Evolutionary conservation across 768 basidiomycete genomes (phyloP).

Genomic region (Ramaria rubella): DNA sequence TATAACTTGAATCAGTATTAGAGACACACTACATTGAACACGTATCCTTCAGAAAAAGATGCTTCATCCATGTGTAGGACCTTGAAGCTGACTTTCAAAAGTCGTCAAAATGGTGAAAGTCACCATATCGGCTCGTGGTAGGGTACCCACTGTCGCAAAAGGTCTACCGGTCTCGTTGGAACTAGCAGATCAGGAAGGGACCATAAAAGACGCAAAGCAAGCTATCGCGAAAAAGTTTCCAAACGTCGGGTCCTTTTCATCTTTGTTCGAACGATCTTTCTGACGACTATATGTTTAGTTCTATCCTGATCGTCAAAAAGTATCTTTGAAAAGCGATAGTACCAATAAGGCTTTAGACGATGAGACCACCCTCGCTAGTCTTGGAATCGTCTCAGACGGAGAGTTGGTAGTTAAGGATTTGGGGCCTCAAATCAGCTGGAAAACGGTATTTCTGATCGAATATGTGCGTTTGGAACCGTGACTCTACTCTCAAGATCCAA

Average conservation of each 20-base stretch:
- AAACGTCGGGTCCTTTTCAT: constrained; percentile 22
- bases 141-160: constrained; percentile 39
- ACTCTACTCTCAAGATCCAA: too few species aligned
- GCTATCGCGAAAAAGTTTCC: constrained; percentile 52
- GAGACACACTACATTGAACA: background rate
- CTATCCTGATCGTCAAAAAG: constrained; percentile 61
- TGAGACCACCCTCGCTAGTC: constrained; percentile 48
- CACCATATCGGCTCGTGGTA: constrained; percentile 43
- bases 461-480: constrained; percentile 66
- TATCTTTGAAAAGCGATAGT: constrained; percentile 56
- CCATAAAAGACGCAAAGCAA: constrained; percentile 62
- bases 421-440: constrained; percentile 85
- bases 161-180: constrained; percentile 47
- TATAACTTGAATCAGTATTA: background rate
- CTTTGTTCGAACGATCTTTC: constrained; percentile 24
- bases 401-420: constrained; percentile 81
- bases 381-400: constrained; percentile 53
- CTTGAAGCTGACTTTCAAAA: too few species aligned
- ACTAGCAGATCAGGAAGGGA: constrained; percentile 41
- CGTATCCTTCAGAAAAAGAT: background rate
- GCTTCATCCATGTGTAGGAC: too few species aligned
- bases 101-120: constrained; percentile 55
- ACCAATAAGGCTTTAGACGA: constrained; percentile 49
- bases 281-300: constrained; percentile 45
- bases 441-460: constrained; percentile 86